A percentile compares a stretch with the other conserved stretches of the same genome.
Conservation (phyloP, 495 filamentous ascomycete genomes). For the Tuber melanosporum region DNA sequence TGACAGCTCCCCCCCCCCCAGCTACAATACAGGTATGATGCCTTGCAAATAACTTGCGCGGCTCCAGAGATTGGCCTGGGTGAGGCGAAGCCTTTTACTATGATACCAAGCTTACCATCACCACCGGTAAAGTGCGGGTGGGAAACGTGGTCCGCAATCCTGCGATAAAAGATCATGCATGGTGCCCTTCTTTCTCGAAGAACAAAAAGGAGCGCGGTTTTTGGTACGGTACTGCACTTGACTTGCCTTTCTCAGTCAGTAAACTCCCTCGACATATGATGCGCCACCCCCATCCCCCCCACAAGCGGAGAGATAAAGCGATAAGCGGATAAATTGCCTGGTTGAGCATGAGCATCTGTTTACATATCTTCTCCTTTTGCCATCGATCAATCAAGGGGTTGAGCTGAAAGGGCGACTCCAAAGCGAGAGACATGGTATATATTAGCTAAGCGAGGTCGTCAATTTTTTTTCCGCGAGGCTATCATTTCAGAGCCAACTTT, state of each 20-base stretch:
- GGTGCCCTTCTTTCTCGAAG: background rate
- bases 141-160: background rate
- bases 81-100: background rate
- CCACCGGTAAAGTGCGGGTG: background rate
- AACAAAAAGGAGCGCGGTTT: background rate
- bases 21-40: background rate
- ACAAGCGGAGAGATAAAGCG: constrained; percentile 3
- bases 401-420: background rate
- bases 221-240: background rate
- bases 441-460: background rate
- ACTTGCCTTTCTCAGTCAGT: background rate
- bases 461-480: background rate
- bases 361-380: constrained; percentile 23
- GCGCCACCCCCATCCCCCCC: background rate
- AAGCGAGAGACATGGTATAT: background rate
- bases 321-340: constrained; percentile 19
- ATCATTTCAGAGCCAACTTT: background rate
- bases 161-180: background rate
- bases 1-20: background rate
- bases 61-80: background rate
- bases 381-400: constrained; percentile 14
- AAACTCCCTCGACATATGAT: background rate
- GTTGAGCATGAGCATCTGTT: constrained; percentile 21
- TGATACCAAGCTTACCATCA: background rate
- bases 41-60: background rate